Evolutionary conservation across 148 eudicot species (phyloP), one percentile per base, ranked within the genome.

Genomic region (Nyssa sinensis): DNA sequence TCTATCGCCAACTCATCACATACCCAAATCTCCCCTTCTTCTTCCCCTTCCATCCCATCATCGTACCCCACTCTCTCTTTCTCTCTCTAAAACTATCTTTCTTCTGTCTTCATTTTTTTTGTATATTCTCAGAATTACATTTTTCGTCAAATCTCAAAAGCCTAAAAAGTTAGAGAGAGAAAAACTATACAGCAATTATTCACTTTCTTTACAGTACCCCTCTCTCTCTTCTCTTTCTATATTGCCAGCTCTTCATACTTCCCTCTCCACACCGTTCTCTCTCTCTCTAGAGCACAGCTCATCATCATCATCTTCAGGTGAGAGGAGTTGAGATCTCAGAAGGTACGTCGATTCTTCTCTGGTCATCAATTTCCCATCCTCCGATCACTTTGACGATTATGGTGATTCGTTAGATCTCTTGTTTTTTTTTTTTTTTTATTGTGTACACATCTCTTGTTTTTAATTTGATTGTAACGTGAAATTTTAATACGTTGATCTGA

Each of bases 201-300:
- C 73, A 77, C 72, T 72, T 76, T 69, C 61, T 57, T 58, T 53
- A 28, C 14, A 44, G 64, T 70, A 80, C 68, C 59, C 29, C 55
- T 47, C 62, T 17, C 33, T 41, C 75, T 31, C 21, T 35, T 8
- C 64, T 65, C 64, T 77, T 49, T 69, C 57, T 77, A 2, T 37
- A 64, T 80, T 81, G 84, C 88, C 91, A 88, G 91, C 88, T 77
- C 81, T 21, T 66, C 76, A 47, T 7, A 35, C 74, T 53, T 64
- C 62, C 51, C 70, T 55, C 64, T 66, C 64, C 49, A 57, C 10
- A 27, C 39, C 76, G 35, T 62, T 77, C 63, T 75, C 34, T 80
- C 80, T 80, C 82, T 49, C 66, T 76, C 78, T 65, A 67, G 24
- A 57, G 35, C 41, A 55, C 34, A 2, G 30, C 34, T 53, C 47